phyloP scores from a whole-genome alignment of 2,329 filamentous ascomycete genomes.

The Ceratocystis cacaofunesta region DNA sequence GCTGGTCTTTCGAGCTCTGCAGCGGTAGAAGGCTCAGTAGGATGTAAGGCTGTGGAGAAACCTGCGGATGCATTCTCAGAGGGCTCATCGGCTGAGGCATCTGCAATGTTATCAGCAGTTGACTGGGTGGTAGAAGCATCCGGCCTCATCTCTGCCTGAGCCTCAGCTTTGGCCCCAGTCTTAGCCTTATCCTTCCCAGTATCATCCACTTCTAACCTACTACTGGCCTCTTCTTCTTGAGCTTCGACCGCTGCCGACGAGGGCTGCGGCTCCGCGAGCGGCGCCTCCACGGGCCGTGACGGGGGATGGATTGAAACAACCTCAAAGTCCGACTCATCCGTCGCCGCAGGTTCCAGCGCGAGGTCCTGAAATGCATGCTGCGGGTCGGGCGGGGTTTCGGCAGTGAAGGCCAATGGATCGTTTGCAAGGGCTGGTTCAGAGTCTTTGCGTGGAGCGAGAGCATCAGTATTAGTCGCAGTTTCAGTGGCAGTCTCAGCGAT shows the following conservation, averaged over 20 bases:
- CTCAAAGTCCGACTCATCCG: slow-evolving; percentile 16
- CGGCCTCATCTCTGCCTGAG: not conserved
- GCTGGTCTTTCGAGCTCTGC: not conserved
- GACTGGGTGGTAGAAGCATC: not conserved
- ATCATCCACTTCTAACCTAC: not conserved
- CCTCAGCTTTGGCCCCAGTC: not conserved
- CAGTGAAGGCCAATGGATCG: not conserved
- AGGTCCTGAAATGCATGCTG: slow-evolving; percentile 6
- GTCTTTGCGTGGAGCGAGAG: not conserved
- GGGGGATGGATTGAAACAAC: slow-evolving; percentile 6
- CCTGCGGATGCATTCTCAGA: not conserved
- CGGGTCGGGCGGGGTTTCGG: slow-evolving; percentile 9
- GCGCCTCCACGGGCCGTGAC: not conserved
- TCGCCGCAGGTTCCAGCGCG: slow-evolving; percentile 15
- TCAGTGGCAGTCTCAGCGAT: too few species aligned
- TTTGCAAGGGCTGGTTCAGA: not conserved
- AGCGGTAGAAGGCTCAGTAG: not conserved
- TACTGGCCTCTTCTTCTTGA: not conserved
- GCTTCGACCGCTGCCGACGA: not conserved
- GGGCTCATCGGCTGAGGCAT: not conserved
- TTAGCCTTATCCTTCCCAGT: not conserved
- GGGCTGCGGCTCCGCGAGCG: not conserved
- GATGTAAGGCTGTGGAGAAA: not conserved
- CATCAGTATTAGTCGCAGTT: not conserved
- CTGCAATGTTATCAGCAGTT: not conserved